Base-by-base conservation (phyloP, 1,284 basidiomycete genomes). In the Trichosporon coremiiforme region DNA sequence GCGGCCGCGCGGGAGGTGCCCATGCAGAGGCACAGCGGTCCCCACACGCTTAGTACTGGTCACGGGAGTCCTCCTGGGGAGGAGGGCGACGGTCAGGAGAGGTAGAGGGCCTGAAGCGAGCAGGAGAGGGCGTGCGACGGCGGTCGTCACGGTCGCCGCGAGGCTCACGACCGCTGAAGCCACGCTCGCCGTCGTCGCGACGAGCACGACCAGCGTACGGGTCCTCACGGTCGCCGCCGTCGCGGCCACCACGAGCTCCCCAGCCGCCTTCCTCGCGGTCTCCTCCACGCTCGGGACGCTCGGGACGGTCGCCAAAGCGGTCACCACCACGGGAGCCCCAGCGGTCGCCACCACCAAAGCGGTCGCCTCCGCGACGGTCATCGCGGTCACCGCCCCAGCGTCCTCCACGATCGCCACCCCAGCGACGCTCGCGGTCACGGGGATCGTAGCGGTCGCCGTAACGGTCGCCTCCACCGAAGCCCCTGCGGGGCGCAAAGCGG, bases 401-500 rank as follows among this genome's bases (percentile, higher is more conserved):
- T n/a, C n/a, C n/a, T n/a, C n/a, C n/a, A n/a, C n/a, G n/a, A n/a
- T n/a, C n/a, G n/a, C n/a, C n/a, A n/a, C n/a, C 22, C 71, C 66
- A 70, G 55, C 73, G 55, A n/a, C 73, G 74, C 71, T 77, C 74
- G 20, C 72, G 66, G 60, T 72, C 65, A 31, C 72, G 69, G 66
- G 53, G 53, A 29, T 33, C 41, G 60, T 38, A 70, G 35, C 76
- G 74, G 66, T 78, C 78, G 25, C 70, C 71, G 20, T 66, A 70
- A 15, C 72, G 69, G 67, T 70, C 68, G 60, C 70, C 69, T 66
- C 85, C 80, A 36, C 82, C 75, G 78, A 87, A 87, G 1, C 82
- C 50, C 29, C 31, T n/a, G 38, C 73, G 70, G 7, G 70, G 55
- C 25, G 64, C 53, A 33, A 85, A 81, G 60, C 83, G 77, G 68